Evolutionary conservation across 176 grass and related monocot species (phyloP), one percentile per base, ranked within the genome.

Genomic region (Hordeum marinum): DNA sequence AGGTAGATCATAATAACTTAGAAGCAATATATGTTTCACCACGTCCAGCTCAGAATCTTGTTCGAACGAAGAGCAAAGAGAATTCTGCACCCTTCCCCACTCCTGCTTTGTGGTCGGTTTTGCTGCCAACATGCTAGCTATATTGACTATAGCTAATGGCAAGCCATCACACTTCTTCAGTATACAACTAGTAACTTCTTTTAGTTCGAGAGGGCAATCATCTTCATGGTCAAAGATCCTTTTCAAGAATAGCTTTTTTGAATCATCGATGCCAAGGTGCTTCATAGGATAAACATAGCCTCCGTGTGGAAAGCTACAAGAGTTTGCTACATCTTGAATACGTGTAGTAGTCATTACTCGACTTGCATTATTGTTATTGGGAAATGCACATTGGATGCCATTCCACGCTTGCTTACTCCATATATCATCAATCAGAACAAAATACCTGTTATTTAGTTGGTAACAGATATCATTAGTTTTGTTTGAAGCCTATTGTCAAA

Each of bases 401-500:
- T 67, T 37, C 79, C 81, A 89, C n/a, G 63, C 74, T 72, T 36
- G 12, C 71, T 84, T 80, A 43, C 66, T 63, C 87, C 87, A 89
- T 84, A 80, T 60, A 20, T 89, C 87, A 89, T 89, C 87, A 84
- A 89, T 84, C 72, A 84, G n/a, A 34, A 89, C 41, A 27, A 87
- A 37, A 11, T 87, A 82, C 78, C 60, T 87, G 52, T 24, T 8
- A 15, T 39, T 2, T 4, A 40, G 9, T 73, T 86, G 35, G 68
- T 64, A 65, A 37, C 5, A 15, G 13, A 48, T 15, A 48, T 6
- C 45, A 48, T 48, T 48, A 48, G 45, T 48, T 48, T 48, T 48
- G 45, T 29, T 48, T 48, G 45, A 48, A 48, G 45, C 45, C 12
- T 13, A 4, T 45, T 45, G 2, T 45, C 42, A 45, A 13, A 13